A percentile compares a stretch with the other conserved stretches of the same genome.
These are phyloP conservation scores for Cucumis cinereus DNA, from an alignment of 306 rosid species.

Conservation along the genomic window DNA sequence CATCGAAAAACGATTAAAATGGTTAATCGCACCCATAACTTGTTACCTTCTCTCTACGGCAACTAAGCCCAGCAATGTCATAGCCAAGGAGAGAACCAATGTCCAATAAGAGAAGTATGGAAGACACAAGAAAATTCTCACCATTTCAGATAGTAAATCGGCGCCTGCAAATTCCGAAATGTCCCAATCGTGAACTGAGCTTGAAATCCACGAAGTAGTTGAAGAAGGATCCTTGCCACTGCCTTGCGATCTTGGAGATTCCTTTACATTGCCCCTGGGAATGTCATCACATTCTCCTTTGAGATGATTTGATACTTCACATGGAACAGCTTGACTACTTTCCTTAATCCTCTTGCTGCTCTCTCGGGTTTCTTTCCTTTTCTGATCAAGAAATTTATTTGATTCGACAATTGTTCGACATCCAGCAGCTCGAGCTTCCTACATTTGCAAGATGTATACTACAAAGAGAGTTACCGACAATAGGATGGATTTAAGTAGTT, in stretches of 20 bases:
- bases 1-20: background rate
- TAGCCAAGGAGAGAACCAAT: background rate
- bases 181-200: slow-evolving; percentile 58
- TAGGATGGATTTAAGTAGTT: background rate
- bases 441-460: slow-evolving; percentile 5
- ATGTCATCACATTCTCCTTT: slow-evolving; percentile 41
- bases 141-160: slow-evolving; percentile 58
- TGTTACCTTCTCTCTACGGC: background rate
- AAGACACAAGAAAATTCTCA: slow-evolving; percentile 23
- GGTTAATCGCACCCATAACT: background rate
- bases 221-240: slow-evolving; percentile 25
- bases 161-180: slow-evolving; percentile 44
- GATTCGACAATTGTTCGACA: slow-evolving; percentile 57
- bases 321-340: slow-evolving; percentile 33
- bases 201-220: slow-evolving; percentile 19
- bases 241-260: slow-evolving; percentile 18
- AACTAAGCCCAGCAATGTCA: background rate
- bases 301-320: slow-evolving; percentile 22
- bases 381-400: slow-evolving; percentile 35
- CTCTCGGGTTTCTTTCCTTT: slow-evolving; percentile 39
- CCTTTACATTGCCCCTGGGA: slow-evolving; percentile 23
- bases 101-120: background rate
- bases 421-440: slow-evolving; percentile 79
- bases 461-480: too few relatives aligned
- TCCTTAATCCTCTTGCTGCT: slow-evolving; percentile 26